phyloP scores from a whole-genome alignment of 2,329 filamentous ascomycete genomes.

The Sclerotinia borealis region DNA sequence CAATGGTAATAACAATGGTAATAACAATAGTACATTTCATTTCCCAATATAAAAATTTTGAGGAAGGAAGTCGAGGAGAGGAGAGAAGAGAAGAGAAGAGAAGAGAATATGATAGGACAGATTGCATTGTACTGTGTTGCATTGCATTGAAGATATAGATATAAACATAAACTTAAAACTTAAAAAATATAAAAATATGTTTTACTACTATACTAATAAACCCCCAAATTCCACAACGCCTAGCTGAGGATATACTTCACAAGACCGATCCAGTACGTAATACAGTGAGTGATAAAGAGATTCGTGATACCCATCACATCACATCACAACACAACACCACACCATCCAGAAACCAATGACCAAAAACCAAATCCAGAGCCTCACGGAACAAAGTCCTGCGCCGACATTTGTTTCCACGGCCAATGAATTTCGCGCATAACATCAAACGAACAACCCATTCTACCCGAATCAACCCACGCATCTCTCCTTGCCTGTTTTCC shows the following conservation, averaged over 20 bases:
- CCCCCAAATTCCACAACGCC: conserved; percentile 5
- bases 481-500: conserved; percentile 6
- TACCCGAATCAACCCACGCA: conserved; percentile 9
- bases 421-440: conserved; percentile 11
- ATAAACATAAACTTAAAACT: too few relatives aligned
- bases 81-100: not conserved
- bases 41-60: too few relatives aligned
- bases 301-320: not conserved
- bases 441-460: conserved; percentile 4
- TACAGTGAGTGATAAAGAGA: not conserved
- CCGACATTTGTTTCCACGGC: conserved; percentile 12
- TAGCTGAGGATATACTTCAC: not conserved
- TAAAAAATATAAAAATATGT: too few relatives aligned
- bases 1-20: too few relatives aligned
- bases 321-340: too few relatives aligned
- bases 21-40: too few relatives aligned
- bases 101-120: not conserved
- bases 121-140: not conserved
- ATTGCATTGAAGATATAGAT: not conserved
- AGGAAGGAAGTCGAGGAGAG: too few relatives aligned
- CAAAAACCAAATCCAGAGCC: too few relatives aligned
- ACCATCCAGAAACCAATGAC: not conserved
- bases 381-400: conserved; percentile 6
- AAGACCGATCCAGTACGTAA: too few relatives aligned
- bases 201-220: too few relatives aligned